Conservation (phyloP, 179 eudicot species). For the Carnegiea gigantea region DNA sequence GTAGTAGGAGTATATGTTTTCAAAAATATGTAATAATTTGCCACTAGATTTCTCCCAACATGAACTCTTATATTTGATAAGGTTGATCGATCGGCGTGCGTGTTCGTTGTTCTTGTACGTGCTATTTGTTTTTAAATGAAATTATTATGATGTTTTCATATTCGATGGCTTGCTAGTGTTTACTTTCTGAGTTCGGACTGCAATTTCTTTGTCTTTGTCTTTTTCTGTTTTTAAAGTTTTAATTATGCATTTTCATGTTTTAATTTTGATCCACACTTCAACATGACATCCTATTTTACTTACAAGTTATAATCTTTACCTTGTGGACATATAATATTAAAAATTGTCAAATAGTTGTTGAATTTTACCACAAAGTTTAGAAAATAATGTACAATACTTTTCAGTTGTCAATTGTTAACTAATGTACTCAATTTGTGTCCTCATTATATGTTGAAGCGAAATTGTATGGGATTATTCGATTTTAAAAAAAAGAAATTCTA, state of each 20-base stretch:
- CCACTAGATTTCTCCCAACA: constrained; percentile 11
- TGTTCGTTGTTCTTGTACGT: constrained; percentile 2
- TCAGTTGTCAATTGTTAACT: too few relatives aligned
- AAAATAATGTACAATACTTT: too few relatives aligned
- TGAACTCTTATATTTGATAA: constrained; percentile 24
- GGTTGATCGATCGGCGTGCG: constrained; percentile 23
- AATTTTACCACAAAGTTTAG: background rate
- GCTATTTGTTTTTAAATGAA: too few relatives aligned
- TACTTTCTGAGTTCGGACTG: background rate
- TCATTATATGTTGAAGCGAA: too few relatives aligned
- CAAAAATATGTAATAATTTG: too few relatives aligned
- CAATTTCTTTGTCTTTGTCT: background rate
- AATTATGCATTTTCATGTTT: too few relatives aligned
- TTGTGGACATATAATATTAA: background rate
- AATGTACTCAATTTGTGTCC: too few relatives aligned
- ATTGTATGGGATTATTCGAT: too few relatives aligned
- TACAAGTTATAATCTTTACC: background rate
- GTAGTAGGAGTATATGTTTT: too few relatives aligned
- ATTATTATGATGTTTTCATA: background rate
- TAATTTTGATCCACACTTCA: background rate
- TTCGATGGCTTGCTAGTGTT: background rate
- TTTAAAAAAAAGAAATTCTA: too few relatives aligned
- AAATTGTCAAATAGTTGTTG: background rate
- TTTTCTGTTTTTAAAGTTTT: background rate
- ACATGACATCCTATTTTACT: background rate